Evolutionary conservation across 2,329 filamentous ascomycete genomes (phyloP).

Genomic region (Dactylellina leptospora): DNA sequence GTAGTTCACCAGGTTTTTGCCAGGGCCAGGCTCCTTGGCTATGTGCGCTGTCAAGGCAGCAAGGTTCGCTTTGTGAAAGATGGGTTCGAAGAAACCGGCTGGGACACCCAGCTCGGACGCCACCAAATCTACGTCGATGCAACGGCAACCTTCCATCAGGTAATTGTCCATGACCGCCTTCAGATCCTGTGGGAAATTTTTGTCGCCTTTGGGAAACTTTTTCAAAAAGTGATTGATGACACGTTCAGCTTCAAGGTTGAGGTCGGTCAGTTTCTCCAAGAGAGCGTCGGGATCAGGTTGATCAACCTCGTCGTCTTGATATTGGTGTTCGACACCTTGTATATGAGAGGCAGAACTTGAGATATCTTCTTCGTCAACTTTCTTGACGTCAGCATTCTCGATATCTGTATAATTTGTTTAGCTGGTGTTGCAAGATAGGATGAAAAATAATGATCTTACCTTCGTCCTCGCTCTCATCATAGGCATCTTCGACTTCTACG

Average conservation of each 20-base stretch:
- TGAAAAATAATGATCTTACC: too few relatives aligned
- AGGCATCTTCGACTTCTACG: background rate
- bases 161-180: conserved; percentile 1
- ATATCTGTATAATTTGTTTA: too few relatives aligned
- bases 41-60: conserved; percentile 9
- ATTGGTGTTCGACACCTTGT: background rate
- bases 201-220: background rate
- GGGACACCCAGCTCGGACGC: background rate
- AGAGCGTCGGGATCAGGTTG: background rate
- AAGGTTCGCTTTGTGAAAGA: conserved; percentile 40
- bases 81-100: background rate
- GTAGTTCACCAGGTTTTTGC: background rate
- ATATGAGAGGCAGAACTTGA: too few relatives aligned
- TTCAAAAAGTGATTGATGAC: conserved; percentile 1
- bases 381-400: too few relatives aligned
- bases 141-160: background rate
- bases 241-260: conserved; percentile 1
- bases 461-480: background rate
- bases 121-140: conserved; percentile 8
- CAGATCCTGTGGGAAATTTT: background rate
- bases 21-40: background rate
- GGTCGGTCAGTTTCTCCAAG: background rate
- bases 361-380: too few relatives aligned
- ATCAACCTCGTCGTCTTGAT: background rate
- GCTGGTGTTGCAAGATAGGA: too few relatives aligned